These are phyloP conservation scores for Sphagnum tenellum DNA, from an alignment of 225 moss, liverwort and hornwort species.

Conservation along the genomic window DNA sequence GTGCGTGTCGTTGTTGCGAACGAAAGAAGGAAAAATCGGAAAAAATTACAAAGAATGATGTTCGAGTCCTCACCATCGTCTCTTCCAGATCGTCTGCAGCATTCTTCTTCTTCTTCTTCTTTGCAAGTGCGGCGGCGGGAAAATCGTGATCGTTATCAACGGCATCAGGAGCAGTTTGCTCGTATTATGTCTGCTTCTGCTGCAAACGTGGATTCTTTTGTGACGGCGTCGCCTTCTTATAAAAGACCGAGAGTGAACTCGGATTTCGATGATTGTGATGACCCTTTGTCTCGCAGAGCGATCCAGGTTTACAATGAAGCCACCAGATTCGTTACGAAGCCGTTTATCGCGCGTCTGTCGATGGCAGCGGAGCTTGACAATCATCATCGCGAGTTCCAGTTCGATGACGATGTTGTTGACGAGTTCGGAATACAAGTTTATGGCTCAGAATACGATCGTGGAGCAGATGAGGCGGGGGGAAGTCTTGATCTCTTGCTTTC, in stretches of 20 bases:
- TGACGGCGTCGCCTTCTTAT: no score
- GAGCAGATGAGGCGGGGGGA: slow-evolving; percentile 18
- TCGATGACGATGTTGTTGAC: slow-evolving; percentile 21
- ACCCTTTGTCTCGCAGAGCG: slow-evolving; percentile 41
- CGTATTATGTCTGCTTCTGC: no score
- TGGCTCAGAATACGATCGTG: slow-evolving; percentile 21
- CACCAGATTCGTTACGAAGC: slow-evolving; percentile 26
- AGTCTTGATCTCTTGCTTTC: slow-evolving; percentile 15
- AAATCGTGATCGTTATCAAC: no score
- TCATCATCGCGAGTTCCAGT: slow-evolving; percentile 15
- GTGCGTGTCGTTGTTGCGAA: no score
- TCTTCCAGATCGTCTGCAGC: no score
- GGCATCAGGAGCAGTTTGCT: no score
- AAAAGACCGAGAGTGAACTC: slow-evolving; percentile 31
- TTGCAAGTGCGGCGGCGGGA: no score
- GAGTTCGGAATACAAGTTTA: slow-evolving; percentile 3
- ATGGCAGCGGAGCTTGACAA: slow-evolving; percentile 22
- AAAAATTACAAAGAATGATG: no score
- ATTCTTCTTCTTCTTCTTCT: no score
- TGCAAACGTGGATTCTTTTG: no score
- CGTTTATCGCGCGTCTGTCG: slow-evolving; percentile 12
- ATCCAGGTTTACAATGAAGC: slow-evolving; percentile 44
- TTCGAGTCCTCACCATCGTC: no score
- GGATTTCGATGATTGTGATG: slow-evolving; percentile 34
- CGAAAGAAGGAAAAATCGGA: no score